phyloP scores from a whole-genome alignment of 805 yeast species.

The Wickerhamomyces rabaulensis region DNA sequence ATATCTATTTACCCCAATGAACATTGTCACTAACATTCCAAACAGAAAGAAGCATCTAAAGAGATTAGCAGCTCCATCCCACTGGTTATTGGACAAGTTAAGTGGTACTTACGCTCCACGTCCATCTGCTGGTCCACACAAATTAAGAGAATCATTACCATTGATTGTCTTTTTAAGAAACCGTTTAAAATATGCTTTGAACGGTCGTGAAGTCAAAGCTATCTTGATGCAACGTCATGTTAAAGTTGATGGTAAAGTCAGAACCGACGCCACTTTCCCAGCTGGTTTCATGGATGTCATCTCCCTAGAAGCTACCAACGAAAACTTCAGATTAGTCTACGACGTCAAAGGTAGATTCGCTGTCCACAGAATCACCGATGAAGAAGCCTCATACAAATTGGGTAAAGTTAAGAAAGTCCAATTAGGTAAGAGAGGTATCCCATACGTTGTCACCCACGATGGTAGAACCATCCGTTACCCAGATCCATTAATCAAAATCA shows the following conservation, averaged over 20 bases:
- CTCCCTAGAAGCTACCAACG: slow-evolving; percentile 95
- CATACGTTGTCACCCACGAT: slow-evolving; percentile 98
- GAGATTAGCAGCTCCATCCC: slow-evolving; percentile 99
- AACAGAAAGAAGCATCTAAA: slow-evolving; percentile 95
- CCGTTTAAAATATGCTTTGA: slow-evolving; percentile 97
- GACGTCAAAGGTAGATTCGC: slow-evolving; percentile 99
- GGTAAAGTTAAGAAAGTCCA: slow-evolving; percentile 98
- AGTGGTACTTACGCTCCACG: slow-evolving; percentile 99
- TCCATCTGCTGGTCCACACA: slow-evolving; percentile 99
- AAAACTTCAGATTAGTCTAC: slow-evolving; percentile 98
- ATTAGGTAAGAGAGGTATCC: slow-evolving; percentile 97
- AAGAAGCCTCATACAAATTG: slow-evolving; percentile 97
- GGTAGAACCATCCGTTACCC: slow-evolving; percentile 99
- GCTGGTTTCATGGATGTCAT: slow-evolving; percentile 99
- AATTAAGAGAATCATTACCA: slow-evolving; percentile 96
- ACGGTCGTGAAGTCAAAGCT: slow-evolving; percentile 98
- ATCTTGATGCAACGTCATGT: slow-evolving; percentile 97
- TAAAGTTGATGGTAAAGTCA: slow-evolving; percentile 98
- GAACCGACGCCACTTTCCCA: slow-evolving; percentile 98
- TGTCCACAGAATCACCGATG: slow-evolving; percentile 98
- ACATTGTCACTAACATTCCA: slow-evolving; percentile 17
- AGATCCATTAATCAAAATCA: slow-evolving; percentile 93
- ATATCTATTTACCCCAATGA: too few species aligned
- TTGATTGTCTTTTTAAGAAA: slow-evolving; percentile 95
- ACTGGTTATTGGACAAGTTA: slow-evolving; percentile 99